A percentile compares a stretch with the other conserved stretches of the same genome.
These are phyloP conservation scores for Sisymbrium altissimum DNA, from an alignment of 345 rosid species.

Conservation along the genomic window DNA sequence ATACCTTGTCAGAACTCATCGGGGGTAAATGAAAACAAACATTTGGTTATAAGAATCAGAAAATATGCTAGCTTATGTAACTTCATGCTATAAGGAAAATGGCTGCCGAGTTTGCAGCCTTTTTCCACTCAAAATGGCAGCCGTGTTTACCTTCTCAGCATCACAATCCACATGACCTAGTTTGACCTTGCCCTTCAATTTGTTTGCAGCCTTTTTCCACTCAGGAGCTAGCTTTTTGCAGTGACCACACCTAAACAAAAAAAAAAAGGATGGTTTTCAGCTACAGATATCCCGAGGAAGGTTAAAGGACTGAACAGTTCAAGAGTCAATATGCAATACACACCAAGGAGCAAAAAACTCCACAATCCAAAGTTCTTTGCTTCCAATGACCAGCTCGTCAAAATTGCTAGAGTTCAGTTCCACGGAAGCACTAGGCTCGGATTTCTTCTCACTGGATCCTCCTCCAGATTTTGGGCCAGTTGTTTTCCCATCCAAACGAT, in stretches of 20 bases:
- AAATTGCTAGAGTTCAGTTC: conserved; percentile 78
- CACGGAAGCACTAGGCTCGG: conserved; percentile 62
- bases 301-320: background rate
- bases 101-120: too few species aligned
- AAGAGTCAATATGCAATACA: background rate
- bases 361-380: conserved; percentile 93
- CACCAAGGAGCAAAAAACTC: conserved; percentile 96
- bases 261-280: conserved; percentile 4
- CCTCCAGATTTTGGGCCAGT: conserved; percentile 68
- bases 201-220: conserved; percentile 92
- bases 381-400: conserved; percentile 79
- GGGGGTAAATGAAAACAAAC: background rate
- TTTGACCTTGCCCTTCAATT: conserved; percentile 91
- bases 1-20: conserved; percentile 20
- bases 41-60: background rate
- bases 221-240: conserved; percentile 96
- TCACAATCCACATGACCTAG: conserved; percentile 95
- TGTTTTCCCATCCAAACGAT: conserved; percentile 77
- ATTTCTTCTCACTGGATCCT: conserved; percentile 52
- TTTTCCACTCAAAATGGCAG: too few species aligned
- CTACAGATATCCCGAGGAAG: background rate
- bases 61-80: background rate
- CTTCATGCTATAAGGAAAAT: background rate
- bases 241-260: conserved; percentile 75
- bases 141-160: conserved; percentile 66